These are phyloP conservation scores for Cladophialophora immunda DNA, from an alignment of 2,329 filamentous ascomycete species.

Conservation along the genomic window DNA sequence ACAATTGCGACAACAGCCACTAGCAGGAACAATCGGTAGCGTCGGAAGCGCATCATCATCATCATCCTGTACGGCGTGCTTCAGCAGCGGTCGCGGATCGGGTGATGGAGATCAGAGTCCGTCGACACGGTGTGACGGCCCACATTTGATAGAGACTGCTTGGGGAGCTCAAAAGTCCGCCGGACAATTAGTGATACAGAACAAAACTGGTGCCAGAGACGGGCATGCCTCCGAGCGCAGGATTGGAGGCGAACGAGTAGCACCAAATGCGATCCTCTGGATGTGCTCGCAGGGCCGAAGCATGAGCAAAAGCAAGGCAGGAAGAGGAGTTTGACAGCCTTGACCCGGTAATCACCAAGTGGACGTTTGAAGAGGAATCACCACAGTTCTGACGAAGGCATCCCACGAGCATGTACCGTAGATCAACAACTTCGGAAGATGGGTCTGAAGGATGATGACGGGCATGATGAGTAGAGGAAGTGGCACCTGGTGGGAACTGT, in stretches of 20 bases:
- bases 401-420: slow-evolving; percentile 3
- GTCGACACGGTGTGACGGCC: slow-evolving; percentile 2
- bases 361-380: background rate
- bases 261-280: background rate
- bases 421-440: slow-evolving; percentile 1
- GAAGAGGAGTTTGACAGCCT: background rate
- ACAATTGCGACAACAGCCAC: slow-evolving; percentile 55
- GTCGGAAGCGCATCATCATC: slow-evolving; percentile 58
- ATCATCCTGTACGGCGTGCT: slow-evolving; percentile 49
- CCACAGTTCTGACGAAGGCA: slow-evolving; percentile 12
- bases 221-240: background rate
- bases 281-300: background rate
- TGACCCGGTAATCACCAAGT: slow-evolving; percentile 2
- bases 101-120: slow-evolving; percentile 3
- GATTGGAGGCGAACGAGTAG: background rate
- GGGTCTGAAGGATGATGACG: slow-evolving; percentile 9
- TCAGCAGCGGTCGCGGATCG: background rate
- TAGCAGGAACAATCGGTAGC: slow-evolving; percentile 57
- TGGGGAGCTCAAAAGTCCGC: background rate
- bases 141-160: slow-evolving; percentile 25
- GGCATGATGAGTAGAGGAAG: background rate
- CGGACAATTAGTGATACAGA: background rate
- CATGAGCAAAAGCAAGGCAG: background rate
- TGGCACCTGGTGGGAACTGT: background rate
- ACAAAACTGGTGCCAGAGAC: background rate